These are phyloP conservation scores for Xylaria acuta DNA, from an alignment of 495 filamentous ascomycete genomes.

Conservation along the genomic window DNA sequence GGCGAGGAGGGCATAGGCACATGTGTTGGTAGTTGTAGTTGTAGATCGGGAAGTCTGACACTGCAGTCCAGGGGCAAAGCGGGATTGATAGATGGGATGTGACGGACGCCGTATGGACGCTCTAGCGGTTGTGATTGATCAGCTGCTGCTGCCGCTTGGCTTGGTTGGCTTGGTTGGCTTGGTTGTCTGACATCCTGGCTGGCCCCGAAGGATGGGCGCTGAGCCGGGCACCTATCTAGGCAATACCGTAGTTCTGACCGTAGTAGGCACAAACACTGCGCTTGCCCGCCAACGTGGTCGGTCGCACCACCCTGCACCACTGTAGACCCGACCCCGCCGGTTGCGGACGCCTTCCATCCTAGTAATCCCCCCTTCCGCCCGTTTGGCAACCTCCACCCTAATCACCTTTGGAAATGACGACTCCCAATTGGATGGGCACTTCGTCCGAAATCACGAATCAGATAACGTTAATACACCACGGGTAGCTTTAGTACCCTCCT, in stretches of 20 bases:
- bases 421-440: constrained; percentile 10
- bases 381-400: constrained; percentile 6
- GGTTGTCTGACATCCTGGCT: neutral
- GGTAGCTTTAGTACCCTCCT: constrained; percentile 34
- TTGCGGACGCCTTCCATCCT: constrained; percentile 19
- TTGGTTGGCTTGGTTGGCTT: constrained; percentile 1
- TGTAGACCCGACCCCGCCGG: constrained; percentile 19
- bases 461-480: constrained; percentile 49
- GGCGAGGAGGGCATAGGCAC: neutral
- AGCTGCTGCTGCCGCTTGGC: constrained; percentile 19
- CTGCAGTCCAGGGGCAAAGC: neutral
- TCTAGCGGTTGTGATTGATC: constrained; percentile 17
- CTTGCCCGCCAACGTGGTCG: constrained; percentile 4
- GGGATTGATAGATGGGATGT: constrained; percentile 4
- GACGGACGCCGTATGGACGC: constrained; percentile 7
- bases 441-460: constrained; percentile 48
- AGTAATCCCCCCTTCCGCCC: constrained; percentile 10
- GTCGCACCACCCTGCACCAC: constrained; percentile 2
- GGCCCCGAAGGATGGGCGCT: constrained; percentile 4
- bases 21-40: constrained; percentile 17
- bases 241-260: neutral
- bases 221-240: neutral
- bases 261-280: neutral
- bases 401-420: neutral
- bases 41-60: constrained; percentile 14